Evolutionary conservation across 2,329 filamentous ascomycete genomes (phyloP), one percentile per base, ranked within the genome.

Genomic region (Chrysosporium keratinophilum): DNA sequence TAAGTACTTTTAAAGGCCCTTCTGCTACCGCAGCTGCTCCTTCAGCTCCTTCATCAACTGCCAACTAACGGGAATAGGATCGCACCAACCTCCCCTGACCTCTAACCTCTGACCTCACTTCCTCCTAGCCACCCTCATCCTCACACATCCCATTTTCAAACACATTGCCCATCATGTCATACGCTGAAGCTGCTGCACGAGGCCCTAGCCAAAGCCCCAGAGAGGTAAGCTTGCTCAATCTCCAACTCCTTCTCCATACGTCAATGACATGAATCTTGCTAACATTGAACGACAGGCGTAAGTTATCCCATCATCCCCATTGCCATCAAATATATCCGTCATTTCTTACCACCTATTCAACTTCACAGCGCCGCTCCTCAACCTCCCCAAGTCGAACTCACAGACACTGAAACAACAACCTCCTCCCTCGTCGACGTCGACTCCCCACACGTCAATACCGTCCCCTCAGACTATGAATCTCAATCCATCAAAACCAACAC

Each of bases 361-460:
- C n/a, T 23, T 10, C 47, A 39, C 58, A 76, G 74, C 50, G 71
- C 70, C 42, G 74, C 74, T 15, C 71, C 71, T 19, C 55, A 64
- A 42, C 65, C 69, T 20, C 66, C 66, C 11, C 61, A 66, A 49
- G 56, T 75, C 47, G 67, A 72, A 57, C 65, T 67, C 44, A 62
- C 66, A 41, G 66, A 70, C 51, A 65, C 65, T 15, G 71, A 72
- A 54, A 71, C 67, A 54, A 56, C 59, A 43, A 68, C 71, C 33
- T 66, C 70, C 14, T 70, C 67, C 44, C 64, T 76, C 50, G 65
- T 75, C 58, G 74, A 76, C 54, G 73, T 76, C 48, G 73, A 75
- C 61, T 68, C 69, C 12, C 72, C 72, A 3, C 73, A 76, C 54
- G 66, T 76, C 42, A 63, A 64, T 45, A 65, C 69, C 3, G 72